Percentiles rank a stretch among this genome's conserved stretches.
Evolutionary conservation across 2,329 filamentous ascomycete species (phyloP).

Genomic region (Gaeumannomyces tritici): DNA sequence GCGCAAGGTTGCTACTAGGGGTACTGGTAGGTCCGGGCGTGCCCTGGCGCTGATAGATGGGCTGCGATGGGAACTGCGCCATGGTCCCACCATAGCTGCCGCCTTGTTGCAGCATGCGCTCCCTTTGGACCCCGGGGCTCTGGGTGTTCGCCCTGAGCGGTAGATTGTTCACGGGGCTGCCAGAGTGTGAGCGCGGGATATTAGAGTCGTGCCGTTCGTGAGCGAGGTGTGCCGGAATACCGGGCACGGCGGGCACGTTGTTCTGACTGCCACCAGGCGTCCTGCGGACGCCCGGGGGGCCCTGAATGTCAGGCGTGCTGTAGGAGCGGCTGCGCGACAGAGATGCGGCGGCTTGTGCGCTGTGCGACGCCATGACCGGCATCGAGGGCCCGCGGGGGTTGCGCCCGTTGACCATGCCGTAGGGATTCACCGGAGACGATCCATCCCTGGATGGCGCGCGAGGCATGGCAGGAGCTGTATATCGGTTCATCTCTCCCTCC

Average conservation of each 20-base stretch:
- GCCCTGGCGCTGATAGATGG: conserved; percentile 38
- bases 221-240: conserved; percentile 62
- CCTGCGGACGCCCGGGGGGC: conserved; percentile 49
- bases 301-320: conserved; percentile 90
- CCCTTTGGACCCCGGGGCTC: conserved; percentile 58
- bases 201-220: conserved; percentile 42
- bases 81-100: conserved; percentile 39
- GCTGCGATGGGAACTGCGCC: conserved; percentile 47
- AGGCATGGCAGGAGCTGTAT: conserved; percentile 80
- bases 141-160: conserved; percentile 61
- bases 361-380: conserved; percentile 49
- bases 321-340: conserved; percentile 79
- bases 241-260: conserved; percentile 59
- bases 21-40: conserved; percentile 25
- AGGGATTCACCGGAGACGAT: conserved; percentile 51
- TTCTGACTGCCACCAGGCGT: conserved; percentile 42
- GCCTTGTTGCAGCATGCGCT: conserved; percentile 40
- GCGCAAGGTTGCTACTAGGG: conserved; percentile 15
- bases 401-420: conserved; percentile 50
- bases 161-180: conserved; percentile 62
- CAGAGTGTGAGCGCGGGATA: conserved; percentile 71
- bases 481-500: conserved; percentile 66
- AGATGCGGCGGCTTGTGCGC: conserved; percentile 44
- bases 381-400: conserved; percentile 70
- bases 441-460: conserved; percentile 73